Evolutionary conservation across 2,329 filamentous ascomycete genomes (phyloP).

Genomic region (Dactylellina drechsleri): DNA sequence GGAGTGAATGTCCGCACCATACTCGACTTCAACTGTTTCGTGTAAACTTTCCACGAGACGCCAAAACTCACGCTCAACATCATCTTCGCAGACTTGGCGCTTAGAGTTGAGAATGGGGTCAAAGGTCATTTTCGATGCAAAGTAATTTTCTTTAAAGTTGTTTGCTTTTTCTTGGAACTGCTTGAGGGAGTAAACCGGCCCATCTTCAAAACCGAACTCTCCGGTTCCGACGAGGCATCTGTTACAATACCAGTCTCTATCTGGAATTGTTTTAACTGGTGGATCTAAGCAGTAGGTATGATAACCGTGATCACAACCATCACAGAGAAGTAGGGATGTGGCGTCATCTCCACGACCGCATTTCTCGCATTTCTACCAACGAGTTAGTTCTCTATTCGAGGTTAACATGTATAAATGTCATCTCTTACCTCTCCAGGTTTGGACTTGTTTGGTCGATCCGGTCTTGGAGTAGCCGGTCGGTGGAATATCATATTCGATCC

Average conservation of each 20-base stretch:
- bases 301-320: constrained; percentile 89
- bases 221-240: constrained; percentile 94
- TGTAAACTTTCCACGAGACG: constrained; percentile 90
- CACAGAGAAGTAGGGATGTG: constrained; percentile 79
- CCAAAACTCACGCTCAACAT: constrained; percentile 97
- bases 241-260: constrained; percentile 94
- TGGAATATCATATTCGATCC: constrained; percentile 97
- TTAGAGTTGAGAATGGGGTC: constrained; percentile 84
- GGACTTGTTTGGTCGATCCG: constrained; percentile 68
- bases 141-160: constrained; percentile 94
- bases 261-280: constrained; percentile 78
- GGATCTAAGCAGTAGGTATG: constrained; percentile 91
- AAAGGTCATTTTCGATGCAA: constrained; percentile 87
- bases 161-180: constrained; percentile 97
- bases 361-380: constrained; percentile 77
- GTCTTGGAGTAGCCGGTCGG: constrained; percentile 76
- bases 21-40: constrained; percentile 96
- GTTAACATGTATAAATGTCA: constrained; percentile 30
- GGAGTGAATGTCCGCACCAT: constrained; percentile 96
- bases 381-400: constrained; percentile 59
- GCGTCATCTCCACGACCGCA: constrained; percentile 82
- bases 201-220: constrained; percentile 97
- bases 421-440: constrained; percentile 68
- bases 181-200: constrained; percentile 90
- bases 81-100: constrained; percentile 86